These are phyloP conservation scores for Amborella trichopoda DNA, from an alignment of 164 flowering plant species.

Conservation along the genomic window DNA sequence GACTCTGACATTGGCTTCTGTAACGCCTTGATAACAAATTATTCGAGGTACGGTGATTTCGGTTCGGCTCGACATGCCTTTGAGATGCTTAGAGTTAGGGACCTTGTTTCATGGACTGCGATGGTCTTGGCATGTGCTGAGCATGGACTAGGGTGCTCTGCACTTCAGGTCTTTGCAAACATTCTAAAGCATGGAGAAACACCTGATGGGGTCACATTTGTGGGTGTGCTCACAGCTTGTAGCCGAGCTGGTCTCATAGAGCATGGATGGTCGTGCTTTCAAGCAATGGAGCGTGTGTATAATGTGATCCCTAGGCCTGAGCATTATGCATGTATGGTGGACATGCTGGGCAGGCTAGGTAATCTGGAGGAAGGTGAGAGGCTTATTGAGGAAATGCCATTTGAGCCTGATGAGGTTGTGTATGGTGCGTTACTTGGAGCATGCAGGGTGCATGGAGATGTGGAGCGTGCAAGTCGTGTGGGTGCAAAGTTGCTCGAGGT, in stretches of 20 bases:
- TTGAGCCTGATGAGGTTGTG: slow-evolving; percentile 31
- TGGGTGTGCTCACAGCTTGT: slow-evolving; percentile 54
- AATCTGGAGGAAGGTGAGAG: slow-evolving; percentile 28
- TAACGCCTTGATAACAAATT: slow-evolving; percentile 41
- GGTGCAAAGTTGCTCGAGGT: slow-evolving; percentile 30
- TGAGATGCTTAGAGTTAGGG: slow-evolving; percentile 26
- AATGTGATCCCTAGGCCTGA: slow-evolving; percentile 33
- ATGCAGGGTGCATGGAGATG: slow-evolving; percentile 33
- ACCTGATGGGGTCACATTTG: slow-evolving; percentile 46
- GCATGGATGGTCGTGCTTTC: slow-evolving; percentile 34
- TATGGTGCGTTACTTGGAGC: slow-evolving; percentile 46
- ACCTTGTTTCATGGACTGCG: slow-evolving; percentile 51
- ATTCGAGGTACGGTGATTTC: slow-evolving; percentile 43
- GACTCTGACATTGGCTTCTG: slow-evolving; percentile 21
- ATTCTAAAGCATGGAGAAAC: slow-evolving; percentile 32
- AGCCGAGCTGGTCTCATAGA: slow-evolving; percentile 42
- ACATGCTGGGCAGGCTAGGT: slow-evolving; percentile 46
- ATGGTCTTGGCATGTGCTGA: slow-evolving; percentile 41
- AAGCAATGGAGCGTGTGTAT: slow-evolving; percentile 28
- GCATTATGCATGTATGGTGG: slow-evolving; percentile 51
- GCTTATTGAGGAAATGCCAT: slow-evolving; percentile 29
- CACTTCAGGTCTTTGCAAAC: slow-evolving; percentile 28
- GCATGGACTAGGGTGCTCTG: slow-evolving; percentile 34
- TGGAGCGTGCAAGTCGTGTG: slow-evolving; percentile 21
- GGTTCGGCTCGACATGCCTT: slow-evolving; percentile 27